Evolutionary conservation across 2,329 filamentous ascomycete species (phyloP), one percentile per base, ranked within the genome.

Genomic region (Diaporthe australafricana): DNA sequence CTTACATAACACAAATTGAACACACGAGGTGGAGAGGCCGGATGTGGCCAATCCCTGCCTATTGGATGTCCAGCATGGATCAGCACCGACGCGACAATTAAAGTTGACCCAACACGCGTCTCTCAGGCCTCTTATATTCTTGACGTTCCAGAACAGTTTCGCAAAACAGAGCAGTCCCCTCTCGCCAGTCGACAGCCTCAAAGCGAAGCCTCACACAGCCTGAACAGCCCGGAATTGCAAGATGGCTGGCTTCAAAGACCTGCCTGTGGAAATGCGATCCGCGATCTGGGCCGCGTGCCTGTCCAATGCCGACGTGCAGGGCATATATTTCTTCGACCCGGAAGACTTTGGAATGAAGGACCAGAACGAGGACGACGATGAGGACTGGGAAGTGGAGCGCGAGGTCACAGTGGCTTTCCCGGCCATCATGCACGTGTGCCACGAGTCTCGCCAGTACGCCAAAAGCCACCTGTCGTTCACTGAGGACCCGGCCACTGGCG

Each of bases 381-480:
- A 65, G 7, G 60, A 65, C 20, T 65, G 60, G 63, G 47, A 52
- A 20, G 45, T 20, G 12, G 62, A 66, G 22, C 47, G 17, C 9
- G 63, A 68, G 65, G 38, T 68, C 17, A 17, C 53, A 4, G n/a
- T 68, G 16, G 40, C 50, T 20, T 56, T 68, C 42, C 50, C 65
- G 17, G 11, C 30, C 12, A 68, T 68, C 20, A 56, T 68, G 50
- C 65, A 68, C 40, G 11, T 68, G 25, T 68, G 65, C 65, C 48
- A 12, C 25, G 65, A 68, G 52, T 68, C 65, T 25, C 65, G 65
- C 32, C 50, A 55, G 50, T 68, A 68, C 50, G 65, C 65, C 32
- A 56, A 57, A 27, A n/a, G 12, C 38, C 35, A 32, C 20, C 65
- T 68, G 3, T 42, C 65, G 4, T 68, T 68, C 65, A 35, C 14